Percentiles rank a stretch among this genome's conserved stretches.
Evolutionary conservation across 1,284 basidiomycete species (phyloP).

Genomic region (Ustanciosporium gigantosporum): DNA sequence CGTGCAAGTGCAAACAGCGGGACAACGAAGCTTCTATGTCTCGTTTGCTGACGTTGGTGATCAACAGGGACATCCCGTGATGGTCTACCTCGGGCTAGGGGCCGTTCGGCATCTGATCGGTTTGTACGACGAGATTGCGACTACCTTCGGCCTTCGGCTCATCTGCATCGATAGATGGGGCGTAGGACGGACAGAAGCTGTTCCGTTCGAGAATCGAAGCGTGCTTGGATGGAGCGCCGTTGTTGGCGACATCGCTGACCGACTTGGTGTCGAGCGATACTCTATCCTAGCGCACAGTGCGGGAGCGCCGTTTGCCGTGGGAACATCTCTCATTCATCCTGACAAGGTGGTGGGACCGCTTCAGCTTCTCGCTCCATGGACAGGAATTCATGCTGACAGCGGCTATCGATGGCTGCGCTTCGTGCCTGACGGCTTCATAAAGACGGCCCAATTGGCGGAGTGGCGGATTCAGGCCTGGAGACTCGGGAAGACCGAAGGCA

Average conservation of each 20-base stretch:
- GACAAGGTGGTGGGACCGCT: slow-evolving; percentile 80
- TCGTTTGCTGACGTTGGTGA: slow-evolving; percentile 89
- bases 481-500: slow-evolving; percentile 71
- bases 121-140: slow-evolving; percentile 92
- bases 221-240: slow-evolving; percentile 88
- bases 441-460: slow-evolving; percentile 93
- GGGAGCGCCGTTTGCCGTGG: slow-evolving; percentile 89
- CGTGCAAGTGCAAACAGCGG: slow-evolving; percentile 75
- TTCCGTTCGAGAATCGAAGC: slow-evolving; percentile 71
- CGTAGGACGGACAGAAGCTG: slow-evolving; percentile 77
- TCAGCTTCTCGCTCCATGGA: slow-evolving; percentile 94
- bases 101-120: slow-evolving; percentile 92
- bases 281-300: slow-evolving; percentile 95
- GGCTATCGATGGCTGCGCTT: slow-evolving; percentile 97
- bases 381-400: slow-evolving; percentile 77
- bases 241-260: slow-evolving; percentile 84
- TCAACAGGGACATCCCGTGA: slow-evolving; percentile 77
- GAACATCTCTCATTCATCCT: slow-evolving; percentile 75
- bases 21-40: slow-evolving; percentile 77
- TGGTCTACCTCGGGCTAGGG: slow-evolving; percentile 89
- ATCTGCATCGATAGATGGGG: slow-evolving; percentile 98
- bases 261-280: slow-evolving; percentile 76
- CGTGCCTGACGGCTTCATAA: slow-evolving; percentile 87
- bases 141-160: slow-evolving; percentile 78
- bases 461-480: slow-evolving; percentile 96